Conservation (phyloP, 2,329 filamentous ascomycete genomes). For the Penicillium sp. region DNA sequence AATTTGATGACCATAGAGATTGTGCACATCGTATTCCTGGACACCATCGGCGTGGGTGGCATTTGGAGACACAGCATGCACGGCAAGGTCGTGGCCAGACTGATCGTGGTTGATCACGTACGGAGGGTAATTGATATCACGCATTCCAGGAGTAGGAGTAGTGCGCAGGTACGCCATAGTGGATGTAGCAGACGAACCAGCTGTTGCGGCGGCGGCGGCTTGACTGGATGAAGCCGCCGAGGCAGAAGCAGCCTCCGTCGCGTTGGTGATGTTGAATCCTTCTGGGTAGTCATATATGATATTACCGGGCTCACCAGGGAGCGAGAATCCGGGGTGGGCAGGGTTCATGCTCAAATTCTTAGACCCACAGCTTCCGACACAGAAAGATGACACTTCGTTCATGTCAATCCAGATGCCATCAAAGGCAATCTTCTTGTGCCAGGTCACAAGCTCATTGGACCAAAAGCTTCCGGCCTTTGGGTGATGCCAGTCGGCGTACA, state of each 20-base stretch:
- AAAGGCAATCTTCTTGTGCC: slow-evolving; percentile 58
- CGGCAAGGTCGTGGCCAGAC: slow-evolving; percentile 66
- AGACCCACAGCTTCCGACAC: slow-evolving; percentile 72
- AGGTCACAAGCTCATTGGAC: slow-evolving; percentile 58
- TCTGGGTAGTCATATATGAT: slow-evolving; percentile 68
- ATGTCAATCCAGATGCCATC: slow-evolving; percentile 66
- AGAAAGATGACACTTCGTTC: slow-evolving; percentile 67
- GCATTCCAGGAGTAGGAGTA: slow-evolving; percentile 64
- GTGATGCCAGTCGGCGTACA: slow-evolving; percentile 66
- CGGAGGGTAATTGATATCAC: slow-evolving; percentile 73
- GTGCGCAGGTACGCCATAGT: slow-evolving; percentile 59
- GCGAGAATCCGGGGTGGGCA: slow-evolving; percentile 66
- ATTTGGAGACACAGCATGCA: slow-evolving; percentile 75
- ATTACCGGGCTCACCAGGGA: slow-evolving; percentile 68
- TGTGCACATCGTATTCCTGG: slow-evolving; percentile 82
- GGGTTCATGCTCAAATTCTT: slow-evolving; percentile 69
- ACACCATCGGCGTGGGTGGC: slow-evolving; percentile 75
- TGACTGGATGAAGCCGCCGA: slow-evolving; percentile 60
- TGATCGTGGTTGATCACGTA: slow-evolving; percentile 77
- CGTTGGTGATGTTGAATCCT: slow-evolving; percentile 70
- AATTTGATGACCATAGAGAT: slow-evolving; percentile 75
- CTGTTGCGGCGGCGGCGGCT: slow-evolving; percentile 46
- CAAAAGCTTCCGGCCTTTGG: slow-evolving; percentile 64
- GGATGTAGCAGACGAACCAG: slow-evolving; percentile 36
- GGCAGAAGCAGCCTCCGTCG: slow-evolving; percentile 67